A percentile compares a stretch with the other conserved stretches of the same genome.
These are phyloP conservation scores for Amyloporia xantha DNA, from an alignment of 768 basidiomycete genomes.

Conservation along the genomic window DNA sequence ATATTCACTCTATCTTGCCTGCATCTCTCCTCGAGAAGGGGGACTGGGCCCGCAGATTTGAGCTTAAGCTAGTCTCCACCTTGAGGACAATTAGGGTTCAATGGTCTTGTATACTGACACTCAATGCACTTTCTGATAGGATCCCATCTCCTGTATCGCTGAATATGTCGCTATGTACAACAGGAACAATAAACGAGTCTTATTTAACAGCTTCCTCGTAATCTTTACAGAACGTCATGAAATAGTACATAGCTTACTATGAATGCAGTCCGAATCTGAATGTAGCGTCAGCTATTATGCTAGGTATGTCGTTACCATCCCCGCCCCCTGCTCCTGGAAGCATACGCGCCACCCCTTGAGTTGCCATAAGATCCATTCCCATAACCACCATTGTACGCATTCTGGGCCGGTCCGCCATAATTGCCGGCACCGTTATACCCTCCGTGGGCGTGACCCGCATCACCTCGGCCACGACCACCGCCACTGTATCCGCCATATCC, in stretches of 20 bases:
- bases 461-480: conserved; percentile 26
- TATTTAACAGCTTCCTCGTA: too few species aligned
- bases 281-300: too few species aligned
- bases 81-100: neutral
- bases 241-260: too few species aligned
- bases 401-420: conserved; percentile 14
- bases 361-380: conserved; percentile 18
- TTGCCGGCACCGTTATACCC: conserved; percentile 33
- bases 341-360: conserved; percentile 16
- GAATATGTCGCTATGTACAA: too few species aligned
- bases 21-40: conserved; percentile 15
- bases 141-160: neutral
- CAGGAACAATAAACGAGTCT: too few species aligned
- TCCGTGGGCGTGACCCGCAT: conserved; percentile 20
- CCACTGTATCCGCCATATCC: conserved; percentile 23
- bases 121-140: neutral
- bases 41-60: conserved; percentile 10
- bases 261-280: too few species aligned
- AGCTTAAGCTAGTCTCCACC: too few species aligned
- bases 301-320: too few species aligned
- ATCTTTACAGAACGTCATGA: too few species aligned
- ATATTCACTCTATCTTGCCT: conserved; percentile 52
- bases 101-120: neutral
- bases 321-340: conserved; percentile 42
- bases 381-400: conserved; percentile 4